A percentile compares a stretch with the other conserved stretches of the same genome.
These are phyloP conservation scores for Eurotiales sp. DNA, from an alignment of 2,329 filamentous ascomycete genomes.

Conservation along the genomic window DNA sequence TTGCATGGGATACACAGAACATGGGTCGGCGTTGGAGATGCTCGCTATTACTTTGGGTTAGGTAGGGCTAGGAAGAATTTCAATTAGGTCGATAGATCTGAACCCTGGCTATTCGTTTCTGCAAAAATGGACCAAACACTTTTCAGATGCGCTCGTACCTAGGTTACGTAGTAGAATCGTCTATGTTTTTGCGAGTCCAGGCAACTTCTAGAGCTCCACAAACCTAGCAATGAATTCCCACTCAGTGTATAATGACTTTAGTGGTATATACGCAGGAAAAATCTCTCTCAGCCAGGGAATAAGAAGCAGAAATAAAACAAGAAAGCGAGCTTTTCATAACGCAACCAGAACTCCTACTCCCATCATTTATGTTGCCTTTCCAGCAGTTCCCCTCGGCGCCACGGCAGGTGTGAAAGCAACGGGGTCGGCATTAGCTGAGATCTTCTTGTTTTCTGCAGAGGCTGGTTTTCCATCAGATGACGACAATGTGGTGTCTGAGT, in stretches of 20 bases:
- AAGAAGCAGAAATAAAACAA: background rate
- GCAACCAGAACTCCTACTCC: background rate
- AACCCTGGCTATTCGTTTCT: too few relatives aligned
- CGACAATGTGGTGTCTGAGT: background rate
- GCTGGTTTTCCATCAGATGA: background rate
- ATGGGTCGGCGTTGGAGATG: background rate
- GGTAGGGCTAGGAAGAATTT: too few relatives aligned
- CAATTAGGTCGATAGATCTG: too few relatives aligned
- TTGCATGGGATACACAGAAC: background rate
- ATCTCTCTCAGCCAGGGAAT: background rate
- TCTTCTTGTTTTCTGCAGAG: conserved; percentile 13
- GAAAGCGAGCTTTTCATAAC: background rate
- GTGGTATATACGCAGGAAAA: too few relatives aligned
- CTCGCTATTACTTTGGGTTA: background rate
- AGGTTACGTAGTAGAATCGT: too few relatives aligned
- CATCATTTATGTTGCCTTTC: conserved; percentile 7
- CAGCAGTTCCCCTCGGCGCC: conserved; percentile 6
- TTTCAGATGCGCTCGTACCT: too few relatives aligned
- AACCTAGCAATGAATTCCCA: too few relatives aligned
- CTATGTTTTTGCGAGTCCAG: too few relatives aligned
- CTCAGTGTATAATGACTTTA: background rate
- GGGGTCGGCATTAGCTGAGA: conserved; percentile 10
- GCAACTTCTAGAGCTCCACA: too few relatives aligned
- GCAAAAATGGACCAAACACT: too few relatives aligned
- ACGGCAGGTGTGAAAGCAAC: conserved; percentile 12